Evolutionary conservation across 345 rosid genomes (phyloP).

Genomic region (Boechera retrofracta): DNA sequence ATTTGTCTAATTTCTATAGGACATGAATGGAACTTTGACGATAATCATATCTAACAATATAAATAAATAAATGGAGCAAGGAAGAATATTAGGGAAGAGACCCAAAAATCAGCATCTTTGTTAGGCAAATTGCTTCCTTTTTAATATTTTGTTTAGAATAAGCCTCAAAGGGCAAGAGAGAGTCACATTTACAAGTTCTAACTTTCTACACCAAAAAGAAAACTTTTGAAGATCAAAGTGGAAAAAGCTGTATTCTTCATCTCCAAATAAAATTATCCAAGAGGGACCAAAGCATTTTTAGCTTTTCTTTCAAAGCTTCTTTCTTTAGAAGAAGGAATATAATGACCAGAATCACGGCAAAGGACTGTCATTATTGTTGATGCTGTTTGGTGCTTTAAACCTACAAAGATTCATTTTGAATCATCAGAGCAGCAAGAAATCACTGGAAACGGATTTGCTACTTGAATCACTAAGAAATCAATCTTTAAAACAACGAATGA

Average conservation of each 20-base stretch:
- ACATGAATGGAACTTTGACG: slow-evolving; percentile 20
- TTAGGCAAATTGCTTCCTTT: slow-evolving; percentile 35
- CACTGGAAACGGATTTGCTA: slow-evolving; percentile 23
- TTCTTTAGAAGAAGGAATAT: slow-evolving; percentile 37
- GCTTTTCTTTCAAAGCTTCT: slow-evolving; percentile 37
- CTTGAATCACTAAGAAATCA: background rate
- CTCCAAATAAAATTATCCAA: slow-evolving; percentile 20
- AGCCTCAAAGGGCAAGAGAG: slow-evolving; percentile 34
- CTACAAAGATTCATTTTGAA: background rate
- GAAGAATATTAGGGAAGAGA: slow-evolving; percentile 36
- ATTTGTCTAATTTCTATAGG: slow-evolving; percentile 36
- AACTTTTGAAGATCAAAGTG: slow-evolving; percentile 33
- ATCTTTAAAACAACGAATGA: slow-evolving; percentile 3
- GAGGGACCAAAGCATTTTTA: slow-evolving; percentile 44
- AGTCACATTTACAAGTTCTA: slow-evolving; percentile 29
- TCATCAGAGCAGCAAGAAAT: background rate
- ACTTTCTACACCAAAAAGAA: slow-evolving; percentile 7
- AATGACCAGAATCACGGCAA: slow-evolving; percentile 31
- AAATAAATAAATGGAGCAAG: background rate
- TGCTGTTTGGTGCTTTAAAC: background rate
- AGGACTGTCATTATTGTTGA: background rate
- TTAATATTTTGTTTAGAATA: background rate
- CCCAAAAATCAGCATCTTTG: slow-evolving; percentile 39
- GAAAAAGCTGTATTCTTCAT: slow-evolving; percentile 40
- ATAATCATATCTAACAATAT: background rate